Base-by-base conservation (phyloP, 2,329 filamentous ascomycete species). In the Talaromyces pinophilus region DNA sequence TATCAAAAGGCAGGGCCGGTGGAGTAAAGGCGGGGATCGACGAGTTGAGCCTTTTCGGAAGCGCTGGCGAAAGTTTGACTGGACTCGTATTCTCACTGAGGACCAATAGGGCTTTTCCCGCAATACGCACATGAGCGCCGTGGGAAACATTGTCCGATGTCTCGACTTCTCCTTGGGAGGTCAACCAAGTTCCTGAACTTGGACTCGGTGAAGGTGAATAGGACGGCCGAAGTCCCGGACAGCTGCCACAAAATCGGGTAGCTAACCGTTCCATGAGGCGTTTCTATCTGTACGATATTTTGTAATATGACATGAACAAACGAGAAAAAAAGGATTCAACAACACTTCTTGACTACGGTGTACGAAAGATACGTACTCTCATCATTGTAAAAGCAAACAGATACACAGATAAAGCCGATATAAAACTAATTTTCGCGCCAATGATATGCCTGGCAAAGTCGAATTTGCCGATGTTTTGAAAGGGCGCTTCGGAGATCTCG, bases 51-150 rank as follows among this genome's bases (percentile, higher is more conserved):
- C 82, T 1, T 99, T 96, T 74, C 90, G 87, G 81, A 94, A 90
- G 81, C 84, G 87, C 55, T 99, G 95, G 95, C 87, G 87, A 71
- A 93, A 93, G 80, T 97, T 95, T 82, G 95, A 99, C 82, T 99
- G 95, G 90, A 90, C 88, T 33, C 85, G 85, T 70, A 82, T 88
- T 35, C 77, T 90, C 70, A 80, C 84, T 46, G 85, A 87, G 71
- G 82, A 77, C 50, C 79, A 69, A 68, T 61, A 57, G 33, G 30
- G 8, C 28, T 25, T 22, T 33, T 30, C 13, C 19, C 19, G 22
- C 13, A 19, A 30, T 40, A 59, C 22, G 48, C 25, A 13, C 35
- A 59, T 22, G 33, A 22, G n/a, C 22, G 17, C 33, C 3, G n/a
- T 57, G 52, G 10, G 11, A 38, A 25, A 19, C 7, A 59, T 7